These are phyloP conservation scores for Hyphopichia burtonii DNA, from an alignment of 1,139 yeast genomes.

Conservation along the genomic window DNA sequence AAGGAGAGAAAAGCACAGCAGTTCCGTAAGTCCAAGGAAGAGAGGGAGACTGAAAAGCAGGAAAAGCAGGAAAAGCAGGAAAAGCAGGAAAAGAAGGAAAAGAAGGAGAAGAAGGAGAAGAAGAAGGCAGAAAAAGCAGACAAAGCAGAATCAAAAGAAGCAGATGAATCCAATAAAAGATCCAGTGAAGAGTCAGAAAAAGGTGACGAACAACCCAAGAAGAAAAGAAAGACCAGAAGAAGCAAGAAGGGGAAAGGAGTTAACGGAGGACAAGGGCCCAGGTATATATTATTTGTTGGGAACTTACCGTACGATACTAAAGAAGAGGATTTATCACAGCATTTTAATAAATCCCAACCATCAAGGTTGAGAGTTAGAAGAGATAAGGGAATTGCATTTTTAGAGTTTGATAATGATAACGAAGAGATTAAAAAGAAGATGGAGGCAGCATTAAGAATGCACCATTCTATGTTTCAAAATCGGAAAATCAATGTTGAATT, in stretches of 20 bases:
- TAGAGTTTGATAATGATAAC: slow-evolving; percentile 69
- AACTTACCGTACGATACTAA: slow-evolving; percentile 76
- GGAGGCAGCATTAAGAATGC: slow-evolving; percentile 80
- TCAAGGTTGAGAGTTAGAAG: slow-evolving; percentile 72
- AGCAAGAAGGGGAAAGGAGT: slow-evolving; percentile 67
- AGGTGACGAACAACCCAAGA: slow-evolving; percentile 37
- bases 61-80: too few relatives aligned
- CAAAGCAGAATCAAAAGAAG: slow-evolving; percentile 14
- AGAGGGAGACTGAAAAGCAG: slow-evolving; percentile 22
- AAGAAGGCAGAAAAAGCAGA: slow-evolving; percentile 15
- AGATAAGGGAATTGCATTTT: slow-evolving; percentile 89
- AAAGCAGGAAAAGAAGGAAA: slow-evolving; percentile 8
- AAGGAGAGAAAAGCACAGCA: slow-evolving; percentile 78
- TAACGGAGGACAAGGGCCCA: slow-evolving; percentile 54
- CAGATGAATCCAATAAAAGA: slow-evolving; percentile 10
- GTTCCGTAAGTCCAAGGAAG: slow-evolving; percentile 52
- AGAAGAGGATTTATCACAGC: slow-evolving; percentile 62
- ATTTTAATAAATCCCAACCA: slow-evolving; percentile 74
- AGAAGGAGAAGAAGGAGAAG: slow-evolving; percentile 9
- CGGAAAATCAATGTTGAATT: slow-evolving; percentile 90
- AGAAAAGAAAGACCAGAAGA: slow-evolving; percentile 75
- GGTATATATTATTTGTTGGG: slow-evolving; percentile 89
- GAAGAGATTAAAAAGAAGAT: slow-evolving; percentile 70
- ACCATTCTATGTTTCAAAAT: slow-evolving; percentile 65
- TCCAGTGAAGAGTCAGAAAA: slow-evolving; percentile 16